Evolutionary conservation across 192 early-diverging fungal genomes (phyloP).

Genomic region (Umbelopsis ramanniana): DNA sequence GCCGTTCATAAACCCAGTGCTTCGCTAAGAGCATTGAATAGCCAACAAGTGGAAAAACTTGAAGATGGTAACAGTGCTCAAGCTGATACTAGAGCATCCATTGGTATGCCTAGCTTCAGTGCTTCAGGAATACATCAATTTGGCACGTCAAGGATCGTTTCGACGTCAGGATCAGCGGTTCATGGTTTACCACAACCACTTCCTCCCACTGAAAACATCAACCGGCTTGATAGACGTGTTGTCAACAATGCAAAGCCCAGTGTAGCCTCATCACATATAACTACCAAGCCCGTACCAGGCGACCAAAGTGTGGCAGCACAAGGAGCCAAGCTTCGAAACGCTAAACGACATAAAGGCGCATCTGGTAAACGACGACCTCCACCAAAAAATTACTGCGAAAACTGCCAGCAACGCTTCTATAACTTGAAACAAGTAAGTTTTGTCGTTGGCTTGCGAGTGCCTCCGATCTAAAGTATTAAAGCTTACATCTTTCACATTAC

Average conservation of each 20-base stretch:
- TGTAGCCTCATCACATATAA: not conserved
- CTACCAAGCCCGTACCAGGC: not conserved
- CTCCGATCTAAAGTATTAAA: not conserved
- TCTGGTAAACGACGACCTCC: not conserved
- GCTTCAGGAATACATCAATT: slow-evolving; percentile 14
- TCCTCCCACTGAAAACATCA: slow-evolving; percentile 9
- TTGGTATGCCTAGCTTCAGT: slow-evolving; percentile 1
- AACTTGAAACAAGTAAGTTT: slow-evolving; percentile 2
- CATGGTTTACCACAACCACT: slow-evolving; percentile 16
- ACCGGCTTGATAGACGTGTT: not conserved
- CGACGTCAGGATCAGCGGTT: slow-evolving; percentile 6
- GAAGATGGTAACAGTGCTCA: not conserved
- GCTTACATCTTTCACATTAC: not conserved
- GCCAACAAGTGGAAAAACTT: slow-evolving; percentile 8
- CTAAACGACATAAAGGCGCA: not conserved
- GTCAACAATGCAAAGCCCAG: not conserved
- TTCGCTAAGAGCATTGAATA: not conserved
- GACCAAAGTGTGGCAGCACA: not conserved
- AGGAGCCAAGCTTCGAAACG: not conserved
- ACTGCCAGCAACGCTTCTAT: slow-evolving; percentile 11
- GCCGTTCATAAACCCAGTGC: not conserved
- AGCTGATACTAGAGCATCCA: not conserved
- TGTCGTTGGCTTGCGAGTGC: not conserved
- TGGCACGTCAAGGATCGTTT: slow-evolving; percentile 7
- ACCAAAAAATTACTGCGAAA: slow-evolving; percentile 11